Evolutionary conservation across 371 early-diverging fungal genomes (phyloP).

Genomic region (Haplosporangium sp.): DNA sequence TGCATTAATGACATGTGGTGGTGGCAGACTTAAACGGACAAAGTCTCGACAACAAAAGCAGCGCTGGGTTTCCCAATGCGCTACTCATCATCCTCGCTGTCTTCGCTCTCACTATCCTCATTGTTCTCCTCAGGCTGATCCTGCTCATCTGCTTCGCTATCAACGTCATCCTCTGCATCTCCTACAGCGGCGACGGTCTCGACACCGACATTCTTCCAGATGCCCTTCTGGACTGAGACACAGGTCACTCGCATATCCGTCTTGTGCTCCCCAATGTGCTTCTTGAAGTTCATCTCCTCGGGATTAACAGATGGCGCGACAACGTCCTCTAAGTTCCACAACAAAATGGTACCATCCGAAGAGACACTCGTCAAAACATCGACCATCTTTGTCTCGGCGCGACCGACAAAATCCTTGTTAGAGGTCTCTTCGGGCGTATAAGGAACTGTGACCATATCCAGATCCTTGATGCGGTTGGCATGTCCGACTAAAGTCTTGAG

Average conservation of each 20-base stretch:
- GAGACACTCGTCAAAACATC: slow-evolving; percentile 71
- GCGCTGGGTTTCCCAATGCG: background rate
- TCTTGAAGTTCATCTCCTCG: slow-evolving; percentile 39
- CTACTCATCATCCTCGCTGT: slow-evolving; percentile 19
- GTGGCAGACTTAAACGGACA: too few relatives aligned
- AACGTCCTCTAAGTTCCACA: slow-evolving; percentile 70
- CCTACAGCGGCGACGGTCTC: slow-evolving; percentile 7
- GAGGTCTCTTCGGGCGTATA: slow-evolving; percentile 58
- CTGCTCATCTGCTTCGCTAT: slow-evolving; percentile 10
- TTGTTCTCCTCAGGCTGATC: slow-evolving; percentile 5
- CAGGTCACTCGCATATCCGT: slow-evolving; percentile 78
- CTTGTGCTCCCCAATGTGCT: slow-evolving; percentile 70
- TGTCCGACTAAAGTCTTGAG: slow-evolving; percentile 71
- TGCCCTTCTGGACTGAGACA: slow-evolving; percentile 58
- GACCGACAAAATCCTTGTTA: slow-evolving; percentile 50
- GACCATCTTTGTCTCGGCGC: slow-evolving; percentile 51
- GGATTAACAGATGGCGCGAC: slow-evolving; percentile 32
- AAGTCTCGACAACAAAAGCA: too few relatives aligned
- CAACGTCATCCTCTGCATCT: slow-evolving; percentile 17
- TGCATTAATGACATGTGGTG: too few relatives aligned
- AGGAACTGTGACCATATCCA: slow-evolving; percentile 56
- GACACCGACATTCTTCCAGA: slow-evolving; percentile 49
- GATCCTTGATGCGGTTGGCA: slow-evolving; percentile 61
- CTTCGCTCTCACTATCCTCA: slow-evolving; percentile 13
- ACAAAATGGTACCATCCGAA: slow-evolving; percentile 78